phyloP scores from a whole-genome alignment of 352 stramenopile species.

The Ophiocytium majus region DNA sequence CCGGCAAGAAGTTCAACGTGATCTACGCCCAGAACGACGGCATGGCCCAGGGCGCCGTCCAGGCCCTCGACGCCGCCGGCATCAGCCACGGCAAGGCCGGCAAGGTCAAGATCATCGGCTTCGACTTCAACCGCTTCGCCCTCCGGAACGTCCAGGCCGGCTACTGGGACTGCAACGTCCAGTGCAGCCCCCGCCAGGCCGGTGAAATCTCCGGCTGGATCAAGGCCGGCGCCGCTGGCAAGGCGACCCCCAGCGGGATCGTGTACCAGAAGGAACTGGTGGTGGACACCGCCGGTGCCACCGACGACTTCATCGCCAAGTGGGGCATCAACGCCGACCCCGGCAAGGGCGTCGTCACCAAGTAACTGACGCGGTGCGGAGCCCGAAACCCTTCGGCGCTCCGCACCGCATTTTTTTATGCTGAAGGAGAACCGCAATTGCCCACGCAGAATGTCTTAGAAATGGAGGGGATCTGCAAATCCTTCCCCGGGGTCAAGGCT shows the following conservation, averaged over 20 bases:
- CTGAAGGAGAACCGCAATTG: too few relatives aligned
- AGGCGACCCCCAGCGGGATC: background rate
- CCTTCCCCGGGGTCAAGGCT: background rate
- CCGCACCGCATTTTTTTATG: too few relatives aligned
- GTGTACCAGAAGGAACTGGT: too few relatives aligned
- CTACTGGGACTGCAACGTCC: background rate
- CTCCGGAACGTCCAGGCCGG: background rate
- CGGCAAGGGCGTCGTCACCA: background rate
- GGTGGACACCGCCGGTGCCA: too few relatives aligned
- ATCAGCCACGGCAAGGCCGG: background rate
- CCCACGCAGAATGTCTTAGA: background rate
- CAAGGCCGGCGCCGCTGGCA: background rate
- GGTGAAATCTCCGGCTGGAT: background rate
- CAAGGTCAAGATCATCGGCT: constrained; percentile 11
- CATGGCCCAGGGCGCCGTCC: too few relatives aligned
- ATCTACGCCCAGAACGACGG: too few relatives aligned
- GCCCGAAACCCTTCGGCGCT: background rate
- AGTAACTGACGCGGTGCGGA: background rate
- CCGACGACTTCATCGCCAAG: too few relatives aligned
- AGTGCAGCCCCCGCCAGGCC: background rate
- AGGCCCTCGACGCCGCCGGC: background rate
- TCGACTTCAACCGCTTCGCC: background rate
- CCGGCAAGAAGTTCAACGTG: background rate
- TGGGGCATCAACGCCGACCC: too few relatives aligned
- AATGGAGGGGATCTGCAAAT: background rate